phyloP scores from a whole-genome alignment of 2,329 filamentous ascomycete species.

The Trichoderma breve region DNA sequence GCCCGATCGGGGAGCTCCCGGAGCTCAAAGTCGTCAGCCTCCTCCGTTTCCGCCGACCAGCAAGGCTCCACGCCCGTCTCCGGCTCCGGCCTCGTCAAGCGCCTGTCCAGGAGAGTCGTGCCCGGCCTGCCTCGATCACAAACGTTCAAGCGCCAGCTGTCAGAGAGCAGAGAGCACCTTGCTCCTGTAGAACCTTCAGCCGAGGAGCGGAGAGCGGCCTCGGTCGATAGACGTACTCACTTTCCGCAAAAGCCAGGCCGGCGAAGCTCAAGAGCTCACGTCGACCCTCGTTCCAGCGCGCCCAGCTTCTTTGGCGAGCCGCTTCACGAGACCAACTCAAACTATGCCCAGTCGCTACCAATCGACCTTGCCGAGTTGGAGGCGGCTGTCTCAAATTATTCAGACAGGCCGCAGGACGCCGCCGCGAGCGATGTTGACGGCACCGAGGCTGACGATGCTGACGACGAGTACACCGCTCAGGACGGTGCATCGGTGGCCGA shows the following conservation, averaged over 20 bases:
- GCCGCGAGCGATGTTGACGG: neutral
- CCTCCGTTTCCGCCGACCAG: slow-evolving; percentile 9
- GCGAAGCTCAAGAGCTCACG: slow-evolving; percentile 25
- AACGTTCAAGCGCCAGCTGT: slow-evolving; percentile 80
- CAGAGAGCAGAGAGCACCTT: slow-evolving; percentile 73
- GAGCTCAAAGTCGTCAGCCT: slow-evolving; percentile 8
- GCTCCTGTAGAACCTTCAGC: slow-evolving; percentile 61
- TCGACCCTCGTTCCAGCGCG: slow-evolving; percentile 47
- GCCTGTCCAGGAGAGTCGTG: slow-evolving; percentile 61
- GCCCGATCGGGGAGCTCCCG: slow-evolving; percentile 21
- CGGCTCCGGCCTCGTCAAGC: slow-evolving; percentile 37
- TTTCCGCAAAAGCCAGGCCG: slow-evolving; percentile 29
- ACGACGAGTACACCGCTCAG: slow-evolving; percentile 20
- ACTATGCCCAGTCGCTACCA: slow-evolving; percentile 24
- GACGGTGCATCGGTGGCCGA: slow-evolving; percentile 40
- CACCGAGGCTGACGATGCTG: neutral
- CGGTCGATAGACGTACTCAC: slow-evolving; percentile 54
- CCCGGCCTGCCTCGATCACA: slow-evolving; percentile 73
- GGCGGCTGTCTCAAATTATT: neutral
- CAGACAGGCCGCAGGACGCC: neutral
- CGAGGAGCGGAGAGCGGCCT: slow-evolving; percentile 69
- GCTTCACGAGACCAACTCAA: slow-evolving; percentile 24
- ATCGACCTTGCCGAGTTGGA: slow-evolving; percentile 22
- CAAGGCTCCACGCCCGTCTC: neutral
- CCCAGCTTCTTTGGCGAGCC: slow-evolving; percentile 42